Evolutionary conservation across 805 yeast species (phyloP).

Genomic region (Candida easanensis): DNA sequence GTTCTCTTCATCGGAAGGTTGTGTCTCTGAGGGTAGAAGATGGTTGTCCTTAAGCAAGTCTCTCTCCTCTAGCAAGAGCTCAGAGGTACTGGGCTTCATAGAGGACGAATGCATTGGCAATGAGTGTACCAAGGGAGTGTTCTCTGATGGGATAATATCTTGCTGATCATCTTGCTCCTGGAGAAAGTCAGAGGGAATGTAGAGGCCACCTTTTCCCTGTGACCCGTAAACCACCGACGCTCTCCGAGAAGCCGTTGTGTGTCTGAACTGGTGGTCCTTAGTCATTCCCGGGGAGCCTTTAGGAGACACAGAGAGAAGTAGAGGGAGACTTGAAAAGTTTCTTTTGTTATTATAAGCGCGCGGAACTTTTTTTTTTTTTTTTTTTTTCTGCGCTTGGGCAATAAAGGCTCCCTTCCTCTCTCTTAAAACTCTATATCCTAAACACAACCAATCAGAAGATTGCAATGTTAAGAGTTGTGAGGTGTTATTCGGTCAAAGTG

Average conservation of each 20-base stretch:
- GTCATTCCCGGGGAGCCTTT: background rate
- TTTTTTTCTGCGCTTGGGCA: too few relatives aligned
- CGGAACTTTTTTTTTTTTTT: too few relatives aligned
- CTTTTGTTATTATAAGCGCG: too few relatives aligned
- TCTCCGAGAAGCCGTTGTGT: conserved; percentile 24
- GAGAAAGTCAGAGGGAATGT: conserved; percentile 19
- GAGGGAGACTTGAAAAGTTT: background rate
- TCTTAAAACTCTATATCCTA: too few relatives aligned
- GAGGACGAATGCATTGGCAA: background rate
- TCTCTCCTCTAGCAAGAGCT: conserved; percentile 22
- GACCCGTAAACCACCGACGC: conserved; percentile 26
- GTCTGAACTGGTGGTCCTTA: conserved; percentile 24
- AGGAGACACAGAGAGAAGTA: background rate
- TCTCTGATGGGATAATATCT: conserved; percentile 4
- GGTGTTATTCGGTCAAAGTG: background rate
- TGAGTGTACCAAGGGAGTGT: conserved; percentile 11
- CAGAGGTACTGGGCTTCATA: conserved; percentile 2
- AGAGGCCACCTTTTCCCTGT: conserved; percentile 24
- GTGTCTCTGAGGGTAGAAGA: conserved; percentile 8
- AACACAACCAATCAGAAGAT: too few relatives aligned
- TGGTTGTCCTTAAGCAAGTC: conserved; percentile 23
- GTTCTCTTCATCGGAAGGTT: conserved; percentile 8
- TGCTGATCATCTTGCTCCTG: background rate
- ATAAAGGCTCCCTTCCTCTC: too few relatives aligned
- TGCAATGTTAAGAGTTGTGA: background rate